These are phyloP conservation scores for Trichoderma sp. DNA, from an alignment of 2,329 filamentous ascomycete species.

Conservation along the genomic window DNA sequence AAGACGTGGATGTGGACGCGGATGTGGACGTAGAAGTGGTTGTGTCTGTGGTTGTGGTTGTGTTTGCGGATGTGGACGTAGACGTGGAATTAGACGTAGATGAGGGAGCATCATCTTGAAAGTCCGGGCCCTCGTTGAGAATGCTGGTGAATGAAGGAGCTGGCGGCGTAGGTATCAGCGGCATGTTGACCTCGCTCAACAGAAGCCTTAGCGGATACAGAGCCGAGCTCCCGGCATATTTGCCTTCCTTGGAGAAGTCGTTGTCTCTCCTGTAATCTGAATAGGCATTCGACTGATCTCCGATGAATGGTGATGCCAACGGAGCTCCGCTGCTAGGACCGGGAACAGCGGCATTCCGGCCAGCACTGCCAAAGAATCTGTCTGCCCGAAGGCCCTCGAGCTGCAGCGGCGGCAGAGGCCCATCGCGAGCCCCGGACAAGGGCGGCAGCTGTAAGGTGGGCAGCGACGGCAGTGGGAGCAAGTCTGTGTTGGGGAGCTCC, in stretches of 20 bases:
- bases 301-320: conserved; percentile 20
- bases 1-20: background rate
- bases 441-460: conserved; percentile 49
- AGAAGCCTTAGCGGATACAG: conserved; percentile 44
- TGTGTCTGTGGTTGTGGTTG: background rate
- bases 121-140: conserved; percentile 47
- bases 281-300: conserved; percentile 26
- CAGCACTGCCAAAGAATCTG: conserved; percentile 26
- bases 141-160: conserved; percentile 49
- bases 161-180: conserved; percentile 32
- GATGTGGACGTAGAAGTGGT: background rate
- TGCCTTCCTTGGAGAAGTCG: conserved; percentile 28
- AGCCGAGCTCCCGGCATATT: conserved; percentile 29
- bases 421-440: conserved; percentile 37
- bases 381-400: conserved; percentile 49
- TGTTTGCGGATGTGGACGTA: background rate
- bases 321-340: conserved; percentile 20
- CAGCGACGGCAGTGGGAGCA: conserved; percentile 45
- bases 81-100: background rate
- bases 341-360: conserved; percentile 5
- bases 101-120: conserved; percentile 44
- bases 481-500: conserved; percentile 45
- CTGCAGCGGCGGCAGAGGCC: conserved; percentile 55
- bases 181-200: conserved; percentile 37
- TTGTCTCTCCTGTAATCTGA: conserved; percentile 29